phyloP scores from a whole-genome alignment of 371 early-diverging fungal species.

The Paraphysoderma sedebokerense region DNA sequence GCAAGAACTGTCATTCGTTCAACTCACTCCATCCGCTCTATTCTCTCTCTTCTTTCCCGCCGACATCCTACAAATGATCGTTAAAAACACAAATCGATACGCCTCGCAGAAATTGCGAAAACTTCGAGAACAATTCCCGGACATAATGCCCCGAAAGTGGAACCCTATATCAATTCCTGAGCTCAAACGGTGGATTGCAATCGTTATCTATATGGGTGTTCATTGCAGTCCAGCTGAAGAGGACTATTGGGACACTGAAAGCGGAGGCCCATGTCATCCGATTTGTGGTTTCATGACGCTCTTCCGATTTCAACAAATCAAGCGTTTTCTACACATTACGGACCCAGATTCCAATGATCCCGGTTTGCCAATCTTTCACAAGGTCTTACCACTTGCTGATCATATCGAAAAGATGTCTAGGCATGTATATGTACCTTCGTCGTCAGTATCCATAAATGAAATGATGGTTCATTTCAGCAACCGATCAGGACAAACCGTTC shows the following conservation, averaged over 20 bases:
- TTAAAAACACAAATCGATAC: conserved; percentile 8
- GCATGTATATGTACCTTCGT: conserved; percentile 4
- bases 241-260: not conserved
- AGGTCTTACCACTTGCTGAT: conserved; percentile 6
- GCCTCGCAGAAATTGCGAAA: not conserved
- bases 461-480: conserved; percentile 8
- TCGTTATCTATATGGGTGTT: conserved; percentile 5
- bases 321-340: conserved; percentile 2
- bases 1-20: too few species aligned
- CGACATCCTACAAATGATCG: conserved; percentile 6
- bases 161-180: conserved; percentile 2
- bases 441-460: conserved; percentile 6
- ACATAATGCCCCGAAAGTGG: conserved; percentile 1
- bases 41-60: conserved; percentile 9
- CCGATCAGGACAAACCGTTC: conserved; percentile 4
- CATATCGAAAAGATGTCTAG: conserved; percentile 3
- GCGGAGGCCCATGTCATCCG: conserved; percentile 1
- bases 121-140: too few species aligned
- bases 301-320: conserved; percentile 5
- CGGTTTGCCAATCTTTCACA: conserved; percentile 3
- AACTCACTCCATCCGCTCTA: not conserved
- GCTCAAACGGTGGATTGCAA: conserved; percentile 2
- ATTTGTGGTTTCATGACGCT: conserved; percentile 4
- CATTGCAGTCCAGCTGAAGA: conserved; percentile 1
- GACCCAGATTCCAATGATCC: not conserved